phyloP scores from a whole-genome alignment of 768 basidiomycete genomes.

The Mycena chlorophos region DNA sequence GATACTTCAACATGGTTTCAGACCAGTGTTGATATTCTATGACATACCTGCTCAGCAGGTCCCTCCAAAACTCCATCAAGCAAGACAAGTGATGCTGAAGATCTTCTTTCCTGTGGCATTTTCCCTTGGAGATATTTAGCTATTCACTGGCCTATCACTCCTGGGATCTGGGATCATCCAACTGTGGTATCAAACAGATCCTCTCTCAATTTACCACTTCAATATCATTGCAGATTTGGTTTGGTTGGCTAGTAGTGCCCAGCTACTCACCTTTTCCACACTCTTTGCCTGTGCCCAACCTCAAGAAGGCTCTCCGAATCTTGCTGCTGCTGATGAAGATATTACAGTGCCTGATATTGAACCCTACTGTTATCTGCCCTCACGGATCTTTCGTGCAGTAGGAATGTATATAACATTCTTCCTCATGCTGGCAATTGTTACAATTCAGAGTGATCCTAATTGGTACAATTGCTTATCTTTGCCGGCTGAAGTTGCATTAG shows the following conservation, averaged over 20 bases:
- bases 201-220: neutral
- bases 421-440: neutral
- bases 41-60: neutral
- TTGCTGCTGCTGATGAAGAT: neutral
- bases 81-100: neutral
- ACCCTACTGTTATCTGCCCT: neutral
- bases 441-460: neutral
- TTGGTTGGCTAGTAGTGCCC: neutral
- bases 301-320: neutral
- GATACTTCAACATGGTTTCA: neutral
- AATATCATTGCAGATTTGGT: neutral
- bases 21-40: neutral
- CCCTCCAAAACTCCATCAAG: neutral
- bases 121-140: neutral
- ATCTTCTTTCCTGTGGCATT: neutral
- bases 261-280: neutral
- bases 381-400: neutral
- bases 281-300: neutral
- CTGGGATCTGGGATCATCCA: neutral
- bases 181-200: neutral
- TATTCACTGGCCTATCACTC: neutral
- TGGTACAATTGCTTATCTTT: neutral
- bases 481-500: neutral
- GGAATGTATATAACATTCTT: neutral
- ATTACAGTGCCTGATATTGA: neutral